phyloP scores from a whole-genome alignment of 441 rosid genomes.

The Jatropha podagrica region DNA sequence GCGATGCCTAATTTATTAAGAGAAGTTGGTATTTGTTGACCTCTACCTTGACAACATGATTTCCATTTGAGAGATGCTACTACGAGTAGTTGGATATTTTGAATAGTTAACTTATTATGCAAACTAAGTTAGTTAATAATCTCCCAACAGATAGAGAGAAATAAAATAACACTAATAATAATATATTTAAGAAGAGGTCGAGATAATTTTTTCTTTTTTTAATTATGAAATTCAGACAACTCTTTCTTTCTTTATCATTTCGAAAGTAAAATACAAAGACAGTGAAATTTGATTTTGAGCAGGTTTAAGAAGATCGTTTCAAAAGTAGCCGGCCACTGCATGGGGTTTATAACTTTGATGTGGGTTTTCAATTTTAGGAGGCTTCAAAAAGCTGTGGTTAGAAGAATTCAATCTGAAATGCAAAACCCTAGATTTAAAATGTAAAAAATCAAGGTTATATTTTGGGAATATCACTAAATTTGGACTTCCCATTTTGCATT shows the following conservation, averaged over 20 bases:
- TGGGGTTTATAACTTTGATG: conserved; percentile 22
- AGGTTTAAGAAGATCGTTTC: neutral
- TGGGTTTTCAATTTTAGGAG: conserved; percentile 17
- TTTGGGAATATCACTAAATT: conserved; percentile 9
- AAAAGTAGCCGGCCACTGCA: conserved; percentile 1
- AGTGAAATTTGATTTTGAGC: neutral
- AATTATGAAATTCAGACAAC: too few species aligned
- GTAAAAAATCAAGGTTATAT: neutral
- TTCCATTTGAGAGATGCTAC: neutral
- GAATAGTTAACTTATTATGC: neutral
- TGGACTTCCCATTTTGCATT: conserved; percentile 9
- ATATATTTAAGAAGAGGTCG: too few species aligned
- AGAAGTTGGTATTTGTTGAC: conserved; percentile 19
- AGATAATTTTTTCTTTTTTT: too few species aligned
- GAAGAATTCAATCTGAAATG: neutral
- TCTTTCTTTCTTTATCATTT: too few species aligned
- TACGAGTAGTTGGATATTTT: neutral
- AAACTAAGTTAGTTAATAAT: neutral
- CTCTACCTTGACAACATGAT: conserved; percentile 19
- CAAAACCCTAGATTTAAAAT: conserved; percentile 4
- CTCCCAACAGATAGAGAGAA: too few species aligned
- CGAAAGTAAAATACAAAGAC: neutral
- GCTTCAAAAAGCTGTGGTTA: conserved; percentile 18
- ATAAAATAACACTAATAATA: too few species aligned
- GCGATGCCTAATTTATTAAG: neutral